Evolutionary conservation across 2,329 filamentous ascomycete genomes (phyloP), one percentile per base, ranked within the genome.

Genomic region (Phyllachora maydis): DNA sequence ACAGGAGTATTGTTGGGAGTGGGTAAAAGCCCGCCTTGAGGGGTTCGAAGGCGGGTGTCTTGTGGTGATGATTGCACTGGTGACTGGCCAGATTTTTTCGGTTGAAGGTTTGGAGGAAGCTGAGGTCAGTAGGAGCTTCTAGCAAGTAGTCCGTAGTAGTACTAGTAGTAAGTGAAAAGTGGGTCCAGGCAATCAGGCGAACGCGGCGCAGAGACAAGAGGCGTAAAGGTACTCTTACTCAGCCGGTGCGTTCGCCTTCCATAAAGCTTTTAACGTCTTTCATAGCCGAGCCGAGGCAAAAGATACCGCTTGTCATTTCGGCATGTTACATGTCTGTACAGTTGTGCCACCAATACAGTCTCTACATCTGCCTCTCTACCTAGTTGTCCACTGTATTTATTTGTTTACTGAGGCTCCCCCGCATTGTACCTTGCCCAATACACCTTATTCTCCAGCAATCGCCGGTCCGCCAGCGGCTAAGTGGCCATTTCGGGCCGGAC

Each of bases 401-500:
- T 18, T 11, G 19, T 20, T 23, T n/a, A 20, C 19, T 11, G 24
- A 21, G 4, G 16, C 10, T 8, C 14, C 6, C 4, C 15, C 19
- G 6, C 18, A 8, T 18, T 11, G 21, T 14, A 23, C 32, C 26
- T 37, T 19, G 31, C 30, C 23, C 27, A 31, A 28, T 34, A 36
- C 23, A 35, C 22, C 16, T 26, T 36, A 24, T 27, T 26, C 16
- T 26, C 26, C 25, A 33, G 14, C 13, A 26, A 29, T 23, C 41
- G 33, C 24, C 35, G 25, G 29, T 38, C 37, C n/a, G 27, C 30
- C 12, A 37, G 24, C 14, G 42, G 40, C 42, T 42, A 47, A 8
- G 42, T 48, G 11, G 32, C 29, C 15, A 40, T 28, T 26, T 46
- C 45, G 16, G 32, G 32, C 22, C 39, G 37, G 26, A 34, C 37